Percentiles rank a stretch among this genome's conserved stretches.
Evolutionary conservation across 257 asterid genomes (phyloP).

Genomic region (Nemophila menziesii): DNA sequence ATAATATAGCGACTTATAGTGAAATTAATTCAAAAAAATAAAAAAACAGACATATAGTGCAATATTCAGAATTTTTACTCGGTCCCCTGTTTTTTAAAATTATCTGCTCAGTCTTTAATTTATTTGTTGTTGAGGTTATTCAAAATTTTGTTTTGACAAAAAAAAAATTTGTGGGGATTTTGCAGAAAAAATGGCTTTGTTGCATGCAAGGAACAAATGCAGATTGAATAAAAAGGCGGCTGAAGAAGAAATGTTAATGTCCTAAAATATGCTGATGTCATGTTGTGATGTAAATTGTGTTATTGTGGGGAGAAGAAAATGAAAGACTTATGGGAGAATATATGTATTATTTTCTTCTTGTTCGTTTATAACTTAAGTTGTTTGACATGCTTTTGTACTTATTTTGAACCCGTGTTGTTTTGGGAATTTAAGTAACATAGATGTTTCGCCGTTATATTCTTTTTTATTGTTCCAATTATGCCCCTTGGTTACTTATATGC

Average conservation of each 20-base stretch:
- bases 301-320: background rate
- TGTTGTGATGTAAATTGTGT: background rate
- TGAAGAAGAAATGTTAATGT: background rate
- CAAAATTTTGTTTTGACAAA: background rate
- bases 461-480: background rate
- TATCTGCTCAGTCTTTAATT: slow-evolving; percentile 14
- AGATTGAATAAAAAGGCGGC: slow-evolving; percentile 2
- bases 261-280: background rate
- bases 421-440: background rate
- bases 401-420: background rate
- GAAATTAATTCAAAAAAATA: background rate
- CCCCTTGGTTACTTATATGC: background rate
- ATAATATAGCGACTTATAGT: no score
- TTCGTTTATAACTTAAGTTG: slow-evolving; percentile 1
- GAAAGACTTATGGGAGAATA: background rate
- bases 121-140: background rate
- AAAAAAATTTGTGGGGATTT: background rate
- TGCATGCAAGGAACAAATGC: slow-evolving; percentile 18
- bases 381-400: background rate
- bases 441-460: background rate
- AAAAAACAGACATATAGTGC: no score
- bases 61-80: background rate
- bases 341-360: background rate
- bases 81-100: slow-evolving; percentile 1
- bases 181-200: slow-evolving; percentile 41